Base-by-base conservation (phyloP, 257 asterid species). In the Scutellaria galericulata region DNA sequence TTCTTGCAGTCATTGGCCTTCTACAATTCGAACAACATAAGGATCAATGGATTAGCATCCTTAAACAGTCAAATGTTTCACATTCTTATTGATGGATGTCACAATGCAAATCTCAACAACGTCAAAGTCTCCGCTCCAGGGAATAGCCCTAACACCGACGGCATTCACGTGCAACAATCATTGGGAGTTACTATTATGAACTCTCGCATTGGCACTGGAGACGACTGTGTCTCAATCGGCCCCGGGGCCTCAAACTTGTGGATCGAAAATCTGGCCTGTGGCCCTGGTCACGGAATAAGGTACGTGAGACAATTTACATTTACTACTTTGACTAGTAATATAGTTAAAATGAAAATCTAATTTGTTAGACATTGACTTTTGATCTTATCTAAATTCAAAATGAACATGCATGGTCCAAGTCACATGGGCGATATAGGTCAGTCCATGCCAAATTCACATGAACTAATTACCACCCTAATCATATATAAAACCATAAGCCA, bases 201-300 rank as follows among this genome's bases (percentile, higher is more conserved):
- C 76, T 79, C 91, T 0, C 63, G 22, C 5, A 79, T 89, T 5
- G 75, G 84, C 70, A 89, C 91, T 0, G 96, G 96, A 0, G 93
- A 89, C 45, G 96, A 89, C 44, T 89, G 96, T 45, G 60, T 89
- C 59, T 89, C 96, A 0, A 69, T 89, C 6, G 96, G 96, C 20
- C 90, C 92, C 1, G 92, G 90, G 12, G 35, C 77, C 75, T 71
- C 89, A 15, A 72, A 85, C 61, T 37, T 89, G 76, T 89, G 85
- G 89, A 82, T 89, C 37, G 86, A 89, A 55, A 77, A 70, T 35
- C 50, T 89, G 9, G 55, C 80, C 1, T 89, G 96, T 14, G 96
- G 96, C 40, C 96, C 96, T 1, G 96, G 96, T 31, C 96, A 89
- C 27, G 96, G 96, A 9, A 75, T 89, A 55, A 88, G 95, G 92